Conservation (phyloP, 805 yeast genomes). For the Barnettozyma pratensis region DNA sequence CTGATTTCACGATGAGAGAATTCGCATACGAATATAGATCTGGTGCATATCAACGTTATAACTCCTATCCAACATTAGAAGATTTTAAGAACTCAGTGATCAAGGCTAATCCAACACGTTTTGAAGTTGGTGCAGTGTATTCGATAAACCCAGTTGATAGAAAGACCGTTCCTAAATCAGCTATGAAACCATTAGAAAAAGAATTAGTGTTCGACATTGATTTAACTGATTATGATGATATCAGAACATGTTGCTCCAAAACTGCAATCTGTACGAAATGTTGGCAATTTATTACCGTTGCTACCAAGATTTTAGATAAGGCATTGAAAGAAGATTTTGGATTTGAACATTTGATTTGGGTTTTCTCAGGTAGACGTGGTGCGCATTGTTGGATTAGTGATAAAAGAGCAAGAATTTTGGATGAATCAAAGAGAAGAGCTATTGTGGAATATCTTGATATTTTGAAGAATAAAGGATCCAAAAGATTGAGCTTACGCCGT, state of each 20-base stretch:
- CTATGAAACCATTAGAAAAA: constrained; percentile 76
- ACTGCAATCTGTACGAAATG: constrained; percentile 83
- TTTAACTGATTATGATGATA: constrained; percentile 92
- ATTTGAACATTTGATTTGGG: constrained; percentile 83
- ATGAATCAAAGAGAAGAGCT: constrained; percentile 69
- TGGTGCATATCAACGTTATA: constrained; percentile 88
- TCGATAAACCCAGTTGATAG: constrained; percentile 83
- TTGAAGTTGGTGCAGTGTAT: constrained; percentile 93
- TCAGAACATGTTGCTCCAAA: constrained; percentile 88
- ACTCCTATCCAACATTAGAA: constrained; percentile 58
- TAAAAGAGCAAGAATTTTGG: constrained; percentile 65
- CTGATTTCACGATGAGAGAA: constrained; percentile 84
- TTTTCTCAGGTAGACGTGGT: constrained; percentile 97
- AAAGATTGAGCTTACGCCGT: constrained; percentile 51
- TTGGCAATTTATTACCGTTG: constrained; percentile 89
- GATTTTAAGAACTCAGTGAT: constrained; percentile 79
- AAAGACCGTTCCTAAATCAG: constrained; percentile 66
- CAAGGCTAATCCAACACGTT: constrained; percentile 76
- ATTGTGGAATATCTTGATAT: constrained; percentile 83
- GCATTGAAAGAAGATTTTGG: constrained; percentile 88
- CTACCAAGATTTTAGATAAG: constrained; percentile 65
- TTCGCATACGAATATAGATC: constrained; percentile 86
- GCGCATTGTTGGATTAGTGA: constrained; percentile 99
- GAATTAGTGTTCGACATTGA: constrained; percentile 96
- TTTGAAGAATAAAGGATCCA: constrained; percentile 46